Conservation (phyloP, 2,329 filamentous ascomycete species). For the Penicillium freii region DNA sequence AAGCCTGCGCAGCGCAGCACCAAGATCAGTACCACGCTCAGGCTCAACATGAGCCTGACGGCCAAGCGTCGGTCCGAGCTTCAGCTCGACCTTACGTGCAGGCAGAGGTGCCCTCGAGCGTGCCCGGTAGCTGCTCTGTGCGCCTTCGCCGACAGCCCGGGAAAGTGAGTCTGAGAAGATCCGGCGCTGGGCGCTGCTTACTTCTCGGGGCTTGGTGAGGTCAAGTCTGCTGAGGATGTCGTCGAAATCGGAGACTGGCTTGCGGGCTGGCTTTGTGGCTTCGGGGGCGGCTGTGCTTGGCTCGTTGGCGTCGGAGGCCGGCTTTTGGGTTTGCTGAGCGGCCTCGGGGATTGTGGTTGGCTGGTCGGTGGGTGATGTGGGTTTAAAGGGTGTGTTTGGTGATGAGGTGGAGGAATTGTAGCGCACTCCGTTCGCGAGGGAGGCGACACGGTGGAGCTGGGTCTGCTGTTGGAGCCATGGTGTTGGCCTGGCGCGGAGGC, state of each 20-base stretch:
- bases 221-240: conserved; percentile 36
- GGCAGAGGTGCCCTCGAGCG: conserved; percentile 15
- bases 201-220: conserved; percentile 17
- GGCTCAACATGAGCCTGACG: conserved; percentile 38
- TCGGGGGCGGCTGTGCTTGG: background rate
- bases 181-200: conserved; percentile 1
- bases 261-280: background rate
- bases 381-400: conserved; percentile 1
- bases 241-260: conserved; percentile 29
- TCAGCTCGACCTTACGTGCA: conserved; percentile 32
- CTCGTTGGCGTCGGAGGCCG: conserved; percentile 28
- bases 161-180: conserved; percentile 21
- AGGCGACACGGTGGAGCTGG: conserved; percentile 16
- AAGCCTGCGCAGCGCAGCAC: conserved; percentile 29
- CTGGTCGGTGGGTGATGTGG: conserved; percentile 6
- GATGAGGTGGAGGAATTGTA: conserved; percentile 24
- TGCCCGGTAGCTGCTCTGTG: conserved; percentile 5
- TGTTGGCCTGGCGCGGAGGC: conserved; percentile 34
- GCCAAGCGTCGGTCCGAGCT: conserved; percentile 39
- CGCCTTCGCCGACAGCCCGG: conserved; percentile 21
- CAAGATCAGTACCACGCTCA: conserved; percentile 33
- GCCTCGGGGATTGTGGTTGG: conserved; percentile 5
- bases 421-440: conserved; percentile 21
- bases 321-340: background rate
- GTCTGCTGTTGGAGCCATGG: conserved; percentile 25